phyloP scores from a whole-genome alignment of 331 rosid genomes.

The Arachis monticola region DNA sequence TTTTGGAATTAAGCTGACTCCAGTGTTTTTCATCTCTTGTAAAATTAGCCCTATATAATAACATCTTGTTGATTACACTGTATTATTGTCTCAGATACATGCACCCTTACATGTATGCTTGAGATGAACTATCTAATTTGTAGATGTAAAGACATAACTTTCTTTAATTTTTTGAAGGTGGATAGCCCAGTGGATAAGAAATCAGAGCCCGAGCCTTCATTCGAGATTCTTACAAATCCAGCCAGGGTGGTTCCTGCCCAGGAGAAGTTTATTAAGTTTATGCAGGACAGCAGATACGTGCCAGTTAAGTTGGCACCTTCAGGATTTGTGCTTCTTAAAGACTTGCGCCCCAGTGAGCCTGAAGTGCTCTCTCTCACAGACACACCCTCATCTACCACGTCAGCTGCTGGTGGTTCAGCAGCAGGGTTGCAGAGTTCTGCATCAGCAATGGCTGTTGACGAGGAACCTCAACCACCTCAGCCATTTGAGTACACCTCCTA shows the following conservation, averaged over 20 bases:
- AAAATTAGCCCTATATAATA: too few species aligned
- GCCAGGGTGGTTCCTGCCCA: constrained; percentile 99
- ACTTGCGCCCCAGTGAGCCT: constrained; percentile 80
- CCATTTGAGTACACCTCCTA: constrained; percentile 83
- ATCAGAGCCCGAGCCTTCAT: constrained; percentile 85
- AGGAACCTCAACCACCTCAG: constrained; percentile 98
- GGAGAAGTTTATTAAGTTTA: constrained; percentile 78
- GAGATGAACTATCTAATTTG: neutral
- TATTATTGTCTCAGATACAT: neutral
- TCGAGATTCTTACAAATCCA: constrained; percentile 90
- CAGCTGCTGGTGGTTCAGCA: constrained; percentile 78
- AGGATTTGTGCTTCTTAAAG: constrained; percentile 89
- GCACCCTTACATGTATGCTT: constrained; percentile 4
- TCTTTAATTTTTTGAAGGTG: constrained; percentile 52
- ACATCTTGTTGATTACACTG: neutral
- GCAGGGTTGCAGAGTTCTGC: constrained; percentile 75
- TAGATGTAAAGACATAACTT: constrained; percentile 8
- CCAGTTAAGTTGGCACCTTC: constrained; percentile 93
- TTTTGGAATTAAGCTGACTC: neutral
- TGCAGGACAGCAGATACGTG: constrained; percentile 88
- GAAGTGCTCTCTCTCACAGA: constrained; percentile 90
- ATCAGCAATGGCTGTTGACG: constrained; percentile 94
- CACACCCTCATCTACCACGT: constrained; percentile 75
- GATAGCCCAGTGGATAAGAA: constrained; percentile 80
- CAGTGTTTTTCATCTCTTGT: neutral